Evolutionary conservation across 2,329 filamentous ascomycete genomes (phyloP), one percentile per base, ranked within the genome.

Genomic region (Sclerotinia trifoliorum): DNA sequence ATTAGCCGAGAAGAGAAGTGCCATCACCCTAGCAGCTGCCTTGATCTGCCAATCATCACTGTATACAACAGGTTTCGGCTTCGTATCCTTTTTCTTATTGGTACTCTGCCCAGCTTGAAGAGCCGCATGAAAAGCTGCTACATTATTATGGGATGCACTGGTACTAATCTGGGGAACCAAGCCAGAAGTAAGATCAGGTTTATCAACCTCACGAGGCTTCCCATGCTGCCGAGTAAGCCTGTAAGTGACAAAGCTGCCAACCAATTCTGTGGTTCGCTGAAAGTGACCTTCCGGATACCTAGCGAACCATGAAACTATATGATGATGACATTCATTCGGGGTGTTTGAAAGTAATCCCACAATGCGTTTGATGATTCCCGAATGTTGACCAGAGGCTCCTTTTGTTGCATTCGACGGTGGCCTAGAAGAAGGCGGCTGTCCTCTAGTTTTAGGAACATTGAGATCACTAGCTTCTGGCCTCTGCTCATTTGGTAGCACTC

Each of bases 41-140:
- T 88, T 90, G 68, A 96, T 87, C 78, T 97, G 93, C 94, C 94
- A 97, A 76, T 97, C 94, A 69, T 94, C 91, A 26, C 85, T 83
- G 77, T 95, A 96, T 0, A 87, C 80, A 2, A 88, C 83, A 70
- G 82, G 82, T 72, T 85, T 86, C 10, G 83, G 79, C 42, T 83
- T 81, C 44, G 86, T 84, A 65, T 85, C 85, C 26, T 81, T 78
- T 75, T 84, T 86, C 75, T 85, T 88, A 26, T 95, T 83, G 19
- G 81, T 79, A 56, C 84, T 89, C 24, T 96, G 83, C n/a, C 91
- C 91, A 46, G 92, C 90, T 76, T 95, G 91, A 6, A 96, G 81
- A 70, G 90, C 90, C 10, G 89, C 86, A 1, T 83, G 84, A 61
- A 84, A 86, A 52, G 79, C 80, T 61, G 86, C 85, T 21, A 35